Percentiles rank a stretch among this genome's conserved stretches.
phyloP scores from a whole-genome alignment of 169 alveolate species.

The Plasmodium reichenowi region DNA sequence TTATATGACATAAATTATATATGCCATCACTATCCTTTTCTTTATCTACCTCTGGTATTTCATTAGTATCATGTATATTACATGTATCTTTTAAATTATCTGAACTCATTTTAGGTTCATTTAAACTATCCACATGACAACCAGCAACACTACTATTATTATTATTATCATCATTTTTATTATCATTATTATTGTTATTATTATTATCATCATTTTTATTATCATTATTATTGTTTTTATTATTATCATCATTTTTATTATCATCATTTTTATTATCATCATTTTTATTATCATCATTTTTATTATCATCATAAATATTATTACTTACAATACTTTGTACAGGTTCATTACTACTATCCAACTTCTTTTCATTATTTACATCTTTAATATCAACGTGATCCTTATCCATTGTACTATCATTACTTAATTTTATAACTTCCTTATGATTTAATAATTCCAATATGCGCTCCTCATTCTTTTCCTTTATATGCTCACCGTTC shows the following conservation, averaged over 20 bases:
- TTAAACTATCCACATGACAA: constrained; percentile 1
- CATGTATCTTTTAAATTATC: not conserved
- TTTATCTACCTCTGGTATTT: constrained; percentile 12
- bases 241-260: not conserved
- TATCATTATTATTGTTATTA: too few relatives aligned
- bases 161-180: too few relatives aligned
- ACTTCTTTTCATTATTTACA: not conserved
- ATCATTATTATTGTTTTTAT: not conserved
- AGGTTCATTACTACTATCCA: too few relatives aligned
- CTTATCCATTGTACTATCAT: not conserved
- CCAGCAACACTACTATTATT: too few relatives aligned
- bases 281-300: not conserved
- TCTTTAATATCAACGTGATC: not conserved
- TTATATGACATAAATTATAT: constrained; percentile 16
- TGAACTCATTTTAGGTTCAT: constrained; percentile 8
- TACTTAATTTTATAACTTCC: constrained; percentile 2
- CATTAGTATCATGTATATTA: not conserved
- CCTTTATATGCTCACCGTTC: constrained; percentile 51
- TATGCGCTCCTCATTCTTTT: constrained; percentile 53
- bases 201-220: not conserved
- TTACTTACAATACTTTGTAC: not conserved
- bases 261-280: not conserved
- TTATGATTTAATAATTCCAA: constrained; percentile 50
- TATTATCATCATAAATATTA: not conserved
- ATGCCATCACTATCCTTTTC: constrained; percentile 20